These are phyloP conservation scores for Hortiboletus campestris DNA, from an alignment of 768 basidiomycete genomes.

Conservation along the genomic window DNA sequence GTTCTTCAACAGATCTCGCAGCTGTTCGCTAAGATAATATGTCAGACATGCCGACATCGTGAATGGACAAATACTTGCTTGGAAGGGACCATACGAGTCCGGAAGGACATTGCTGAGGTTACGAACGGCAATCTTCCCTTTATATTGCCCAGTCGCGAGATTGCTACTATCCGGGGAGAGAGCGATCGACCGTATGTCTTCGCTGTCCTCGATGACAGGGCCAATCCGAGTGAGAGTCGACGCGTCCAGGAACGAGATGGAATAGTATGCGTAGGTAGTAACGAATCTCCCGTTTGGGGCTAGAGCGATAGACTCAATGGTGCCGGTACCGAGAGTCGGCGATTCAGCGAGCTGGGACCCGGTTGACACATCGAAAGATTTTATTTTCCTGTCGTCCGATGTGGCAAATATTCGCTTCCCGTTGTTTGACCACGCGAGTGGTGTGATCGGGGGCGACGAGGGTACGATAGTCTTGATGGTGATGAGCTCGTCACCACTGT, in stretches of 20 bases:
- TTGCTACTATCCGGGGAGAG: not conserved
- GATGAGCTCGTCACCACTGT: not conserved
- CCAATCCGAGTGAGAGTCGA: not conserved
- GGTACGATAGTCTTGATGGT: not conserved
- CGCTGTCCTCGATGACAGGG: not conserved
- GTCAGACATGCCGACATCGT: not conserved
- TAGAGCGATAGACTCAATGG: not conserved
- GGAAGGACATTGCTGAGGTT: not conserved
- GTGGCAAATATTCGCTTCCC: not conserved
- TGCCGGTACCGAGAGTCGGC: not conserved
- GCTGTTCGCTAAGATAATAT: not conserved
- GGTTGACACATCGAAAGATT: not conserved
- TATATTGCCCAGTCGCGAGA: not conserved
- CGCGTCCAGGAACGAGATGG: constrained; percentile 1
- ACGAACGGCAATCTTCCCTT: not conserved
- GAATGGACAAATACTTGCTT: not conserved
- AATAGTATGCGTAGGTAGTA: not conserved
- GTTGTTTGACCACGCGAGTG: not conserved
- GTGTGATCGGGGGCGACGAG: not conserved
- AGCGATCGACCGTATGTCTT: not conserved
- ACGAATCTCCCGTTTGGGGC: not conserved
- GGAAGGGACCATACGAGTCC: constrained; percentile 4
- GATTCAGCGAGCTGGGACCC: not conserved
- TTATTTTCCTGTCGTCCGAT: not conserved
- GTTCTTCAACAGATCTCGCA: not conserved